A percentile compares a stretch with the other conserved stretches of the same genome.
These are phyloP conservation scores for Boletus tomentosulus DNA, from an alignment of 768 basidiomycete genomes.

Conservation along the genomic window DNA sequence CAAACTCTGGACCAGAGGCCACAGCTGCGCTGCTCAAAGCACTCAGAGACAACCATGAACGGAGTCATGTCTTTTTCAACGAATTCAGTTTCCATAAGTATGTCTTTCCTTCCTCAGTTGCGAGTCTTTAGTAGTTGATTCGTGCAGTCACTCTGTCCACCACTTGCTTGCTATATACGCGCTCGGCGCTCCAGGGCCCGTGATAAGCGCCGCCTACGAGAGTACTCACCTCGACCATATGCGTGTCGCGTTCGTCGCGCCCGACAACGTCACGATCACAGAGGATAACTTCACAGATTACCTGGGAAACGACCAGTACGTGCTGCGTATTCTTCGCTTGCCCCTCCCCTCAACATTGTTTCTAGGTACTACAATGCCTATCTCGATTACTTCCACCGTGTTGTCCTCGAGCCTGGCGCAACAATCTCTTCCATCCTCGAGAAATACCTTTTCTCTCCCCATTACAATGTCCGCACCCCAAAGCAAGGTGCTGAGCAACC, in stretches of 20 bases:
- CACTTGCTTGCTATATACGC: constrained; percentile 56
- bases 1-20: constrained; percentile 38
- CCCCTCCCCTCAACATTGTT: neutral
- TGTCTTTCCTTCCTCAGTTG: neutral
- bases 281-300: constrained; percentile 22
- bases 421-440: constrained; percentile 45
- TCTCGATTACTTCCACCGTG: constrained; percentile 28
- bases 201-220: constrained; percentile 41
- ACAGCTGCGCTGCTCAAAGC: constrained; percentile 36
- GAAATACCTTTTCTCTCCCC: constrained; percentile 53
- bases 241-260: constrained; percentile 31
- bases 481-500: constrained; percentile 36
- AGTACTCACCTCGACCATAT: constrained; percentile 37
- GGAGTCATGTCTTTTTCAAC: constrained; percentile 54
- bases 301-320: constrained; percentile 31
- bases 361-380: constrained; percentile 33
- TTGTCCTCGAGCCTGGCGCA: constrained; percentile 26
- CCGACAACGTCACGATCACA: constrained; percentile 22
- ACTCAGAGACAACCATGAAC: constrained; percentile 50
- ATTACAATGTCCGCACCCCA: constrained; percentile 41
- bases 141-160: constrained; percentile 52
- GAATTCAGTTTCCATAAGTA: constrained; percentile 32
- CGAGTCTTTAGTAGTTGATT: neutral
- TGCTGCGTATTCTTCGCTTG: neutral
- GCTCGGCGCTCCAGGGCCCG: constrained; percentile 46